Conservation (phyloP, 306 rosid genomes). For the Myrica gale region DNA sequence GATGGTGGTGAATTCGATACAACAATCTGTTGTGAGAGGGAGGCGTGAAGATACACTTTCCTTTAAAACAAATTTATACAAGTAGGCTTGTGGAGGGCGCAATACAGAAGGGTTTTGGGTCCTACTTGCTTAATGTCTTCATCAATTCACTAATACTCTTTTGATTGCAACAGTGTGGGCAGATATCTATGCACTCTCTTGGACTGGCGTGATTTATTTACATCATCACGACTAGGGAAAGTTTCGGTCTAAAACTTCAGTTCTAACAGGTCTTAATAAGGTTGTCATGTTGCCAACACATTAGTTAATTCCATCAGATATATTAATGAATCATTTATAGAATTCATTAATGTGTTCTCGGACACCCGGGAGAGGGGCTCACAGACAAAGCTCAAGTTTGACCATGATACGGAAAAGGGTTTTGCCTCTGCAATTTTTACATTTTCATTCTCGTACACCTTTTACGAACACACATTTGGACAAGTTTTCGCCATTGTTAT, state of each 20-base stretch:
- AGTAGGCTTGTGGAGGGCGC: background rate
- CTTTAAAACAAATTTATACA: background rate
- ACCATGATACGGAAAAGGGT: background rate
- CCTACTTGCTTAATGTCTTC: constrained; percentile 11
- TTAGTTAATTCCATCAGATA: too few species aligned
- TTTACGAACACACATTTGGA: background rate
- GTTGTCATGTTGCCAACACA: too few species aligned
- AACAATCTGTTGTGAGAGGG: background rate
- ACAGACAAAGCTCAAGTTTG: background rate
- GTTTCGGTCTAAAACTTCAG: too few species aligned
- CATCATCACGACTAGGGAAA: too few species aligned
- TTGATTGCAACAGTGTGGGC: background rate
- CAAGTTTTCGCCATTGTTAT: background rate
- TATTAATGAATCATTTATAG: too few species aligned
- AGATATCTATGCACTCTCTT: background rate
- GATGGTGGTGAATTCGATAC: constrained; percentile 1
- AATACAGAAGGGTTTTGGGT: background rate
- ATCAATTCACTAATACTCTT: background rate
- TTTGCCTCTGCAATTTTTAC: background rate
- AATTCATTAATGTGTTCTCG: too few species aligned
- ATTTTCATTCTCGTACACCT: background rate
- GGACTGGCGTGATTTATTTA: background rate
- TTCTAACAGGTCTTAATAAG: too few species aligned
- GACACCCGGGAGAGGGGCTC: too few species aligned
- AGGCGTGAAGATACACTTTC: constrained; percentile 2